These are phyloP conservation scores for Fusarium sp. DNA, from an alignment of 2,329 filamentous ascomycete species.

Conservation along the genomic window DNA sequence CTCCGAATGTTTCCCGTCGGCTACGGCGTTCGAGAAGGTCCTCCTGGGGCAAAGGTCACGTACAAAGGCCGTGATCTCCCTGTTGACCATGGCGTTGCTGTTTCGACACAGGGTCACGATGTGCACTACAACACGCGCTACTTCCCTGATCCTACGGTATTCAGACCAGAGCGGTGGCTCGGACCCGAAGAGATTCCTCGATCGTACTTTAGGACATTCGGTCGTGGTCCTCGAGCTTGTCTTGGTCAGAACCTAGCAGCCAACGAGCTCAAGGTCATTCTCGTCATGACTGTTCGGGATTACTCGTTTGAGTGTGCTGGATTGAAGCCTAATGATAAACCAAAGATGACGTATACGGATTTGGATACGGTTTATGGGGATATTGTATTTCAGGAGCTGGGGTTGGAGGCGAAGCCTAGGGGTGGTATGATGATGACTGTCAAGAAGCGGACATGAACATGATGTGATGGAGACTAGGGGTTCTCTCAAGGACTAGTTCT, in stretches of 20 bases:
- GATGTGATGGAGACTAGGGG: no score
- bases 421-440: constrained; percentile 42
- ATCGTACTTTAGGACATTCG: constrained; percentile 48
- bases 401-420: constrained; percentile 34
- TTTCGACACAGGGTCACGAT: constrained; percentile 11
- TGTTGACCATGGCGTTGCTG: constrained; percentile 8
- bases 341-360: constrained; percentile 37
- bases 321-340: constrained; percentile 12
- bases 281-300: constrained; percentile 37
- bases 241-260: constrained; percentile 52
- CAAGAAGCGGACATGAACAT: neutral
- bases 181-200: neutral
- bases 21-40: constrained; percentile 2
- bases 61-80: constrained; percentile 6
- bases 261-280: constrained; percentile 48
- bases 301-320: constrained; percentile 44
- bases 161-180: constrained; percentile 25
- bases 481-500: no score
- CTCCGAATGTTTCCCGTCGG: constrained; percentile 19
- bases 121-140: constrained; percentile 13
- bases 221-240: constrained; percentile 52
- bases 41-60: neutral
- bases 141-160: neutral
- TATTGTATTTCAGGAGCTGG: constrained; percentile 36
- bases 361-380: constrained; percentile 43